phyloP scores from a whole-genome alignment of 2,329 filamentous ascomycete species.

The Xylaria sp. region DNA sequence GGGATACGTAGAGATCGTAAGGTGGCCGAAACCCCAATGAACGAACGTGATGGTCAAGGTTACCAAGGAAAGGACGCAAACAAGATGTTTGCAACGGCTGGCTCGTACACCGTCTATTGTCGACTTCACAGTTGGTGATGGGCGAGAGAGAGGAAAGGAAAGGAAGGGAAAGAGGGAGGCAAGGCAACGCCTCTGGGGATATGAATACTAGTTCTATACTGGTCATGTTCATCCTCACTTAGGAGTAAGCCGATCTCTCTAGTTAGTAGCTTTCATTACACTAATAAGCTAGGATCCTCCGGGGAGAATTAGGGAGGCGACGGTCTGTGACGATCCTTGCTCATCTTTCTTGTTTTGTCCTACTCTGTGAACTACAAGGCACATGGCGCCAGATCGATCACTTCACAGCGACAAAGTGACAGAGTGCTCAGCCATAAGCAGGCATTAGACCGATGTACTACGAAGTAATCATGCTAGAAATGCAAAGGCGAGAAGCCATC shows the following conservation, averaged over 20 bases:
- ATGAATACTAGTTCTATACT: conserved; percentile 12
- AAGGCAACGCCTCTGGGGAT: conserved; percentile 1
- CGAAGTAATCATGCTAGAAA: conserved; percentile 1
- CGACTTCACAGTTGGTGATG: conserved; percentile 19
- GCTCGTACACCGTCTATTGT: conserved; percentile 30
- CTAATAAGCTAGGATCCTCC: conserved; percentile 9
- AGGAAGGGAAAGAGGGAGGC: conserved; percentile 7
- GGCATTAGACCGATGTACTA: conserved; percentile 2
- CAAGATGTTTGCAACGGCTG: conserved; percentile 32
- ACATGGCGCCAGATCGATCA: too few species aligned
- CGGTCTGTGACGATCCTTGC: background rate
- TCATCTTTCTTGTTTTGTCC: background rate
- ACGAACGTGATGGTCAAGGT: conserved; percentile 27
- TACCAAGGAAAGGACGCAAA: conserved; percentile 36
- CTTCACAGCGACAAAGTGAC: too few species aligned
- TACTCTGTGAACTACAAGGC: too few species aligned
- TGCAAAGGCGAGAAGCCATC: conserved; percentile 2
- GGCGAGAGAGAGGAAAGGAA: conserved; percentile 10
- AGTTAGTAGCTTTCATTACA: conserved; percentile 8
- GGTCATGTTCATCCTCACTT: background rate
- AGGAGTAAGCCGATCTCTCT: conserved; percentile 2
- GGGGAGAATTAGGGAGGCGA: conserved; percentile 7
- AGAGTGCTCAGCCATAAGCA: conserved; percentile 7
- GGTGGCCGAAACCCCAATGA: conserved; percentile 31
- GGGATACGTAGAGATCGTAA: conserved; percentile 27